A percentile compares a stretch with the other conserved stretches of the same genome.
Evolutionary conservation across 192 early-diverging fungal genomes (phyloP).

Genomic region (Funneliformis mosseae): DNA sequence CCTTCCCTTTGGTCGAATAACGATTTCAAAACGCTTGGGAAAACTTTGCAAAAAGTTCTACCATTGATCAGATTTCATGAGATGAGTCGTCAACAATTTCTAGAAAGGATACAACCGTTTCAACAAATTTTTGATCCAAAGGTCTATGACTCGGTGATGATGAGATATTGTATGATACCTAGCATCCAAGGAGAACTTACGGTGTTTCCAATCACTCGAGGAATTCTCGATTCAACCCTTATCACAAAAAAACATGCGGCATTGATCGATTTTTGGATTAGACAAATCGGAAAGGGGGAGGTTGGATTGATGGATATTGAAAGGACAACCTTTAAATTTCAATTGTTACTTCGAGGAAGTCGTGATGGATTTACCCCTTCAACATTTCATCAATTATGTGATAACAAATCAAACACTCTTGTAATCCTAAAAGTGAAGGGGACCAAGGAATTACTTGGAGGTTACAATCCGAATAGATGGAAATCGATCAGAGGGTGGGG

Average conservation of each 20-base stretch:
- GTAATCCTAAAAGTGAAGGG: conserved; percentile 3
- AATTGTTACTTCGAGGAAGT: no score
- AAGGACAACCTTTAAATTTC: no score
- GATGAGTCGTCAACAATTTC: background rate
- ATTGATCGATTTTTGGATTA: conserved; percentile 1
- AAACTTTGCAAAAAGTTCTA: background rate
- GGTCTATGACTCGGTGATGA: background rate
- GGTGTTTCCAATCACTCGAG: background rate
- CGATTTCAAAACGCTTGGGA: background rate
- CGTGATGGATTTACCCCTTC: background rate
- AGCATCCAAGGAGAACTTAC: background rate
- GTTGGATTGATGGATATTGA: no score
- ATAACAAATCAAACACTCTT: conserved; percentile 2
- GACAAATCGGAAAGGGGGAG: background rate
- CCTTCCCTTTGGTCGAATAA: background rate
- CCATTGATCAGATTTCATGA: conserved; percentile 12
- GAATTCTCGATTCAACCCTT: background rate
- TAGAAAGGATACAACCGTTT: background rate
- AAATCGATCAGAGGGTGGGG: background rate
- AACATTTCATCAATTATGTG: conserved; percentile 6
- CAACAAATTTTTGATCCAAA: background rate
- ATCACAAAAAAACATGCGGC: background rate
- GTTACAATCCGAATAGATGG: conserved; percentile 9
- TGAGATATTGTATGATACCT: background rate
- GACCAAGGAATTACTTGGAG: background rate